A percentile compares a stretch with the other conserved stretches of the same genome.
Conservation (phyloP, 2,329 filamentous ascomycete species). For the Penicillium griseofulvum region DNA sequence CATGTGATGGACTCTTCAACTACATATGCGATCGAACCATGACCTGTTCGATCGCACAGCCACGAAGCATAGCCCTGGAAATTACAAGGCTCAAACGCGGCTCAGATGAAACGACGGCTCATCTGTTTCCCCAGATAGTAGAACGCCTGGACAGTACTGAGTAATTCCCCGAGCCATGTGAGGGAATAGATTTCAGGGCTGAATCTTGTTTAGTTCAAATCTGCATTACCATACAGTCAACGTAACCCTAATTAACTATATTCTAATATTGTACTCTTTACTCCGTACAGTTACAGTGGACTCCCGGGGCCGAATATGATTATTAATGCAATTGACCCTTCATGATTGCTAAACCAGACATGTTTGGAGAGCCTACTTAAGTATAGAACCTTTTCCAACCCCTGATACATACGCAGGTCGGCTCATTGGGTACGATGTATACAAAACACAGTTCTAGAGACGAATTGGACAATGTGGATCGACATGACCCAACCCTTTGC, state of each 20-base stretch:
- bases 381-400: not conserved
- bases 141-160: not conserved
- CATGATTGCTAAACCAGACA: too few relatives aligned
- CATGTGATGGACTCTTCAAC: not conserved
- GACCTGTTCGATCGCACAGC: not conserved
- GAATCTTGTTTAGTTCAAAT: not conserved
- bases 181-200: slow-evolving; percentile 4
- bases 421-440: not conserved
- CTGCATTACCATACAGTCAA: not conserved
- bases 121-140: slow-evolving; percentile 8
- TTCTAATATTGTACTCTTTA: not conserved
- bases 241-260: not conserved
- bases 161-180: not conserved
- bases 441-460: not conserved
- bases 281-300: not conserved
- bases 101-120: slow-evolving; percentile 12
- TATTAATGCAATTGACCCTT: not conserved
- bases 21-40: not conserved
- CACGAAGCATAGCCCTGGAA: slow-evolving; percentile 3
- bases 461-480: slow-evolving; percentile 2
- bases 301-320: not conserved
- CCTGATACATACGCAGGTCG: not conserved
- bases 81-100: slow-evolving; percentile 10
- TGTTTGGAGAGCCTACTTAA: not conserved
- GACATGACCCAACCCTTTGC: not conserved